Conservation (phyloP, 306 rosid species). For the Prunus salicina region DNA sequence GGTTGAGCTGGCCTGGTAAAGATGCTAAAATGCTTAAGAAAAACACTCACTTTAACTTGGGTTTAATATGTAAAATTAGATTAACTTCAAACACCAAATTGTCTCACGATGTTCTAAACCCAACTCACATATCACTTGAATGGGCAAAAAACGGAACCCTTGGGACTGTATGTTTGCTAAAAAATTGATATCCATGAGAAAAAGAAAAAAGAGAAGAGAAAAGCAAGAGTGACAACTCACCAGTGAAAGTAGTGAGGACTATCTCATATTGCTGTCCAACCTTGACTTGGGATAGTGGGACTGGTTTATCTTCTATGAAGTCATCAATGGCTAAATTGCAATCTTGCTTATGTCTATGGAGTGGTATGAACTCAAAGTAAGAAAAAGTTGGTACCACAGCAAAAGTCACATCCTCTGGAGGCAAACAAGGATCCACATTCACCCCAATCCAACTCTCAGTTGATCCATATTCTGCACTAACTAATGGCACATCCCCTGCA, state of each 20-base stretch:
- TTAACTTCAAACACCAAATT: no score
- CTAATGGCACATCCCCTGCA: constrained; percentile 67
- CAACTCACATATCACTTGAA: no score
- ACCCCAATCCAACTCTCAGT: constrained; percentile 99
- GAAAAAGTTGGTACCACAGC: constrained; percentile 85
- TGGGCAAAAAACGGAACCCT: no score
- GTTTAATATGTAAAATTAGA: background rate
- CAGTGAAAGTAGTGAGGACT: constrained; percentile 89
- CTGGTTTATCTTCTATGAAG: constrained; percentile 69
- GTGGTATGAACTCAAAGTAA: constrained; percentile 91
- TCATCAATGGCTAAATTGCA: constrained; percentile 40
- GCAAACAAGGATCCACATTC: constrained; percentile 69
- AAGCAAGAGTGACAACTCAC: constrained; percentile 30
- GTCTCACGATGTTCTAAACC: no score
- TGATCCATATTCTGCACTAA: constrained; percentile 92
- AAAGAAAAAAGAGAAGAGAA: background rate
- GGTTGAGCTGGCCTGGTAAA: background rate
- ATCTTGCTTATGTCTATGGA: constrained; percentile 40
- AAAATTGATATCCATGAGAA: background rate
- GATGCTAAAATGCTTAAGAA: background rate
- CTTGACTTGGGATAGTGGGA: constrained; percentile 68
- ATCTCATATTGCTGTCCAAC: constrained; percentile 82
- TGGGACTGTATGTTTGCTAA: no score
- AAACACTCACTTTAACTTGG: background rate
- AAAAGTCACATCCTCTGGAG: constrained; percentile 74